Conservation (phyloP, 257 asterid genomes). For the Prunella vulgaris region DNA sequence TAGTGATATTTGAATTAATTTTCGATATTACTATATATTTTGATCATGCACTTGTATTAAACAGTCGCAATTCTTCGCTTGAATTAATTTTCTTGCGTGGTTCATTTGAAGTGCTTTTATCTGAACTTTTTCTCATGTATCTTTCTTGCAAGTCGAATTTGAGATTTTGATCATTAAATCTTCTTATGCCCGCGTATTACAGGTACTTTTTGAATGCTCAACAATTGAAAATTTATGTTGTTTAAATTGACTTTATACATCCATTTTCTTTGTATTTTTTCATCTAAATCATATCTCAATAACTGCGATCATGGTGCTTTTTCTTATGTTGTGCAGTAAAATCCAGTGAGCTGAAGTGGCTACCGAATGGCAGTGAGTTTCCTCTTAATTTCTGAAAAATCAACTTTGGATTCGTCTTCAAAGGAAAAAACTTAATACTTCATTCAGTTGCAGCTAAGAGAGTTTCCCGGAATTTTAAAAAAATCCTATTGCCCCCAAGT, state of each 20-base stretch:
- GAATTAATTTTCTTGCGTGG: too few species aligned
- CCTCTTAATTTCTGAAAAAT: constrained; percentile 33
- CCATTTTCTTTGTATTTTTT: background rate
- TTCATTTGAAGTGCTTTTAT: too few species aligned
- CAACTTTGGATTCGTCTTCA: constrained; percentile 34
- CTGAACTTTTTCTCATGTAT: too few species aligned
- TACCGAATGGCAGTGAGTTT: constrained; percentile 81
- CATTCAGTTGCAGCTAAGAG: constrained; percentile 72
- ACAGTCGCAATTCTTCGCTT: background rate
- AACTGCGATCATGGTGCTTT: constrained; percentile 3
- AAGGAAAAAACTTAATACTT: constrained; percentile 67
- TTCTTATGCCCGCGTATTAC: constrained; percentile 45
- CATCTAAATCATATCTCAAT: background rate
- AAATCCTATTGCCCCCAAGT: constrained; percentile 51
- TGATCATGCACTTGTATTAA: background rate
- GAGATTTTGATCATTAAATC: too few species aligned
- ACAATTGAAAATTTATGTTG: background rate
- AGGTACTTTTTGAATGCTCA: constrained; percentile 38
- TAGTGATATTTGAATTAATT: background rate
- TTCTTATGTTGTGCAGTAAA: constrained; percentile 40
- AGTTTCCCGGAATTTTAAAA: constrained; percentile 49
- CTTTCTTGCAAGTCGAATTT: too few species aligned
- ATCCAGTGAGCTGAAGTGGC: constrained; percentile 73
- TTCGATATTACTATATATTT: background rate
- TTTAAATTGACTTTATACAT: constrained; percentile 7